These are phyloP conservation scores for Ochetophila trinervis DNA, from an alignment of 306 rosid species.

Conservation along the genomic window DNA sequence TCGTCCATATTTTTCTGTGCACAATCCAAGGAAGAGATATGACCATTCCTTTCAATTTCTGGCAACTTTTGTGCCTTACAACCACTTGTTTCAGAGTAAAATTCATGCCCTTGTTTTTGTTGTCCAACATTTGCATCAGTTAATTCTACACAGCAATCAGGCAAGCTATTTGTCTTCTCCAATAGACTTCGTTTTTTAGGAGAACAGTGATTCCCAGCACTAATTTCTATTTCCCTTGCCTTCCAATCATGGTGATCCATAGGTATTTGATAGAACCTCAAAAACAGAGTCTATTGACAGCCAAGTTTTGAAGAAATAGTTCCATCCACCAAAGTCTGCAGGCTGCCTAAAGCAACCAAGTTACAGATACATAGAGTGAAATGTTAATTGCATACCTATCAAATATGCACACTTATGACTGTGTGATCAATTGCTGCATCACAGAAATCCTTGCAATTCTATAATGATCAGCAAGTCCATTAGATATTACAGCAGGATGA, in stretches of 20 bases:
- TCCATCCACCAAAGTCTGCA: not conserved
- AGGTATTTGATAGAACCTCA: not conserved
- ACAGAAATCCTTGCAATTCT: not conserved
- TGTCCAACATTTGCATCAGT: constrained; percentile 14
- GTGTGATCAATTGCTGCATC: no score
- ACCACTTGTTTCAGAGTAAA: constrained; percentile 4
- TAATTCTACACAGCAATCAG: constrained; percentile 5
- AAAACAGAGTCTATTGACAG: not conserved
- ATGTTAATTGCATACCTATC: not conserved
- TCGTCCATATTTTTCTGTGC: not conserved
- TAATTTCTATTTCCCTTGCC: constrained; percentile 10
- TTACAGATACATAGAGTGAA: not conserved
- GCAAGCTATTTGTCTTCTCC: constrained; percentile 5
- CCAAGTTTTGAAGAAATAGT: not conserved
- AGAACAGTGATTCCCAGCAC: constrained; percentile 13
- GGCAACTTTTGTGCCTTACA: constrained; percentile 9
- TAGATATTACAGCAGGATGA: not conserved
- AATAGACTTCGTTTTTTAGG: constrained; percentile 8
- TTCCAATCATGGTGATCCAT: constrained; percentile 15
- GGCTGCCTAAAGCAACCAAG: not conserved
- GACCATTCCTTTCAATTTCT: constrained; percentile 14
- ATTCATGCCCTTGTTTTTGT: not conserved
- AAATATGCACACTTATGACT: no score
- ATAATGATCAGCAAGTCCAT: not conserved
- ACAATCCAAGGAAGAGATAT: constrained; percentile 16